These are phyloP conservation scores for Craterostigma plantagineum DNA, from an alignment of 257 asterid species.

Conservation along the genomic window DNA sequence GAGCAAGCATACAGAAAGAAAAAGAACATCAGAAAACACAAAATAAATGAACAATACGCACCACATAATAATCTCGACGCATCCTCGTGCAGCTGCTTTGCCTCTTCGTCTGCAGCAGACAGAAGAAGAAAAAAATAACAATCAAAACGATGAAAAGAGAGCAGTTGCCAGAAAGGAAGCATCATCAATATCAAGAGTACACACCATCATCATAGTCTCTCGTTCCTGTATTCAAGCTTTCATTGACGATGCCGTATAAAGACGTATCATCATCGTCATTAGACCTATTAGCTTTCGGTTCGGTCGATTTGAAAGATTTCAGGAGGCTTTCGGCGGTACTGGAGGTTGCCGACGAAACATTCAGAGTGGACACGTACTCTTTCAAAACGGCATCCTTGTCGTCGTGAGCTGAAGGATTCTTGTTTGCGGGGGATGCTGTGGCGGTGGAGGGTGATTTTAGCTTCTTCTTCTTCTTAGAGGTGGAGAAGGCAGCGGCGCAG, in stretches of 20 bases:
- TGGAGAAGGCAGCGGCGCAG: background rate
- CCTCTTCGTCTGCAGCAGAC: too few species aligned
- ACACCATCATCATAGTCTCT: slow-evolving; percentile 22
- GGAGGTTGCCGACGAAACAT: slow-evolving; percentile 10
- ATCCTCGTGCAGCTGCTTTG: too few species aligned
- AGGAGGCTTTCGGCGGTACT: slow-evolving; percentile 10
- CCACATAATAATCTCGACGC: too few species aligned
- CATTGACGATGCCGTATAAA: slow-evolving; percentile 18
- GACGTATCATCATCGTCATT: slow-evolving; percentile 7
- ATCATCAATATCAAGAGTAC: slow-evolving; percentile 3
- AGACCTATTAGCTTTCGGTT: slow-evolving; percentile 5
- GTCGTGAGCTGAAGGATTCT: slow-evolving; percentile 10
- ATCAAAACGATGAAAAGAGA: slow-evolving; percentile 1
- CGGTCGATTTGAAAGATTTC: slow-evolving; percentile 15
- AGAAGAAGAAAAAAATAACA: background rate
- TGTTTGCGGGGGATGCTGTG: slow-evolving; percentile 12
- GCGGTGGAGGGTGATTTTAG: background rate
- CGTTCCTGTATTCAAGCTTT: slow-evolving; percentile 20
- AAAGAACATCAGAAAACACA: too few species aligned
- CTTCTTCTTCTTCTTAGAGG: slow-evolving; percentile 1
- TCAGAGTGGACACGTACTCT: slow-evolving; percentile 21
- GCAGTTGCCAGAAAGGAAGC: background rate
- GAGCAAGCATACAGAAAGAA: too few species aligned
- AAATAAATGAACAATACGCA: too few species aligned
- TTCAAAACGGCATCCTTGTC: slow-evolving; percentile 22